These are phyloP conservation scores for Phaeosphaeriaceae sp. DNA, from an alignment of 2,329 filamentous ascomycete species.

Conservation along the genomic window DNA sequence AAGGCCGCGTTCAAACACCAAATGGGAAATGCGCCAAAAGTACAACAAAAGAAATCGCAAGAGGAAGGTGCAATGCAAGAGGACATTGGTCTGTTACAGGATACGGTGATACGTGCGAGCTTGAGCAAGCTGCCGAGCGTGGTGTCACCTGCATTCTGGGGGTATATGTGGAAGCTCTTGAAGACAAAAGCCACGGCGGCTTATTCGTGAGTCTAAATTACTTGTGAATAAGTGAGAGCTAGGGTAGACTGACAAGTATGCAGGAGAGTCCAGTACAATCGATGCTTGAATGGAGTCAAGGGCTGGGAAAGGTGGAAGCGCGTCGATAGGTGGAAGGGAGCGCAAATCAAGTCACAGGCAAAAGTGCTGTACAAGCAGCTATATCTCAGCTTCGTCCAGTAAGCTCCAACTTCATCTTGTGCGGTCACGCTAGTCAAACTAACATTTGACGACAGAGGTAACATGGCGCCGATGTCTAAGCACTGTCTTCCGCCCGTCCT, in stretches of 20 bases:
- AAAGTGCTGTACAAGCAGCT: conserved; percentile 67
- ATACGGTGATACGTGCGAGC: conserved; percentile 26
- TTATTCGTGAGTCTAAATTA: conserved; percentile 21
- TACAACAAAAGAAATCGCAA: conserved; percentile 8
- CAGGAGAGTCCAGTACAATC: conserved; percentile 23
- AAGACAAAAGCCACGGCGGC: conserved; percentile 22
- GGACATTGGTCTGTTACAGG: conserved; percentile 32
- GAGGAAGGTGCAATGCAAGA: conserved; percentile 19
- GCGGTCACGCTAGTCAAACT: background rate
- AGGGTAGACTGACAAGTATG: conserved; percentile 5
- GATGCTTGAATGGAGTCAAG: conserved; percentile 19
- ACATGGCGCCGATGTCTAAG: conserved; percentile 33
- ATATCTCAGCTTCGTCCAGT: conserved; percentile 46
- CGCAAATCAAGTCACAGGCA: conserved; percentile 48
- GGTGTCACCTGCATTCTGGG: conserved; percentile 11
- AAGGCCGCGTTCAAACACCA: conserved; percentile 11
- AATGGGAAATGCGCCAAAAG: conserved; percentile 16
- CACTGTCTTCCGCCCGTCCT: conserved; percentile 64
- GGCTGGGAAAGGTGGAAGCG: conserved; percentile 19
- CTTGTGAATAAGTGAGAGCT: background rate
- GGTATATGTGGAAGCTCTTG: conserved; percentile 27
- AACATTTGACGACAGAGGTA: conserved; percentile 18
- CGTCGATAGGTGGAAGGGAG: conserved; percentile 17
- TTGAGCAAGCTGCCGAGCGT: conserved; percentile 16
- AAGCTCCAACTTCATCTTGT: background rate